These are phyloP conservation scores for Pestalotiopsis sp. DNA, from an alignment of 2,329 filamentous ascomycete species.

Conservation along the genomic window DNA sequence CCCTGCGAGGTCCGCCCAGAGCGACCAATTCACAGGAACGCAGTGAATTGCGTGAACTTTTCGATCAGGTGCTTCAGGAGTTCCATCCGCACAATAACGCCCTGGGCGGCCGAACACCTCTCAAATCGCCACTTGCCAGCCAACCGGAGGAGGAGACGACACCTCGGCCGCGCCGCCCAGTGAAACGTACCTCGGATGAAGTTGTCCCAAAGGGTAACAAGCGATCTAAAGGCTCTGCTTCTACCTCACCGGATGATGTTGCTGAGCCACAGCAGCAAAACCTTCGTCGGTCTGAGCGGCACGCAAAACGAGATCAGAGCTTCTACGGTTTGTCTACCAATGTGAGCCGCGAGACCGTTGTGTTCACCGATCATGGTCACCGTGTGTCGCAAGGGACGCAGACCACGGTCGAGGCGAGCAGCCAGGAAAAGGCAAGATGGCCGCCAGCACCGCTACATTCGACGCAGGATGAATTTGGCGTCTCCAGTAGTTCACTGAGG, in stretches of 20 bases:
- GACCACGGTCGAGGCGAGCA: constrained; percentile 32
- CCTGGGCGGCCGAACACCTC: neutral
- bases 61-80: constrained; percentile 22
- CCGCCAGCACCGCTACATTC: constrained; percentile 13
- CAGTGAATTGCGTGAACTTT: constrained; percentile 19
- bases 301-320: neutral
- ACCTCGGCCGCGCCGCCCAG: neutral
- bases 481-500: constrained; percentile 25
- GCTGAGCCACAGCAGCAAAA: neutral
- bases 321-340: constrained; percentile 4
- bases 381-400: constrained; percentile 30
- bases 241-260: neutral
- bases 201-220: neutral
- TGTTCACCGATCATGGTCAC: constrained; percentile 33
- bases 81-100: constrained; percentile 10
- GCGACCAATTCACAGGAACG: constrained; percentile 26
- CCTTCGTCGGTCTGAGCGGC: neutral
- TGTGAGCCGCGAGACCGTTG: constrained; percentile 4
- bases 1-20: constrained; percentile 19
- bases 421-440: constrained; percentile 19
- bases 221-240: neutral
- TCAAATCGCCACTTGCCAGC: neutral
- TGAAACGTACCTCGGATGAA: constrained; percentile 3
- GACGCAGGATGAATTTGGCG: constrained; percentile 20
- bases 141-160: neutral